These are phyloP conservation scores for Elsinoe australis DNA, from an alignment of 2,329 filamentous ascomycete genomes.

Conservation along the genomic window DNA sequence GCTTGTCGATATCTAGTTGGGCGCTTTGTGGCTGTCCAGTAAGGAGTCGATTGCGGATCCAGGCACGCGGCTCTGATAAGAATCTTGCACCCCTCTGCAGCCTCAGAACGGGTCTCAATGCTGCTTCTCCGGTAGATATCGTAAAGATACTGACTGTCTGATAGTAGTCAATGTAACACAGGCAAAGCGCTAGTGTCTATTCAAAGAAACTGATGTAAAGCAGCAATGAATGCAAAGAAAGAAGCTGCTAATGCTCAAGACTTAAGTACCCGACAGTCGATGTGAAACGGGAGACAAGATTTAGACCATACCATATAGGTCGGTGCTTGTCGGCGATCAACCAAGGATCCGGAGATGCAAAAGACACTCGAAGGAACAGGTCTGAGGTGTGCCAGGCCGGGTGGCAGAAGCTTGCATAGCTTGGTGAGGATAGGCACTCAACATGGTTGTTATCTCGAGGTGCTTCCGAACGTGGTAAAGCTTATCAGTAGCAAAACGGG, in stretches of 20 bases:
- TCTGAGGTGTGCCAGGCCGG: conserved; percentile 6
- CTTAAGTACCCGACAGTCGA: not conserved
- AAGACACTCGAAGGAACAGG: not conserved
- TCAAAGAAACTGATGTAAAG: too few relatives aligned
- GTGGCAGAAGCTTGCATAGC: conserved; percentile 8
- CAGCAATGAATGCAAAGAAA: too few relatives aligned
- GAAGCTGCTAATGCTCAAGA: too few relatives aligned
- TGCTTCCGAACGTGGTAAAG: conserved; percentile 10
- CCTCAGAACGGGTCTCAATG: not conserved
- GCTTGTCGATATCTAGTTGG: not conserved
- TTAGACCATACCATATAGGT: not conserved
- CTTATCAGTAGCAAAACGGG: conserved; percentile 11
- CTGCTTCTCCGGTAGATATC: not conserved
- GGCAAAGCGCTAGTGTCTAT: too few relatives aligned
- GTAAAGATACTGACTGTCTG: too few relatives aligned
- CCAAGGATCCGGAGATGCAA: conserved; percentile 8
- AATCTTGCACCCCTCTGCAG: not conserved
- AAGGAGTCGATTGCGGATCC: not conserved
- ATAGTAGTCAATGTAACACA: too few relatives aligned
- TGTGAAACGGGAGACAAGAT: not conserved
- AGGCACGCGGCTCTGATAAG: not conserved
- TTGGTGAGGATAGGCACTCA: conserved; percentile 10
- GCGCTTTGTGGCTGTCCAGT: not conserved
- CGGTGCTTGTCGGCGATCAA: not conserved
- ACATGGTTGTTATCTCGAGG: conserved; percentile 4